These are phyloP conservation scores for Colletotrichum destructivum DNA, from an alignment of 2,329 filamentous ascomycete genomes.

Conservation along the genomic window DNA sequence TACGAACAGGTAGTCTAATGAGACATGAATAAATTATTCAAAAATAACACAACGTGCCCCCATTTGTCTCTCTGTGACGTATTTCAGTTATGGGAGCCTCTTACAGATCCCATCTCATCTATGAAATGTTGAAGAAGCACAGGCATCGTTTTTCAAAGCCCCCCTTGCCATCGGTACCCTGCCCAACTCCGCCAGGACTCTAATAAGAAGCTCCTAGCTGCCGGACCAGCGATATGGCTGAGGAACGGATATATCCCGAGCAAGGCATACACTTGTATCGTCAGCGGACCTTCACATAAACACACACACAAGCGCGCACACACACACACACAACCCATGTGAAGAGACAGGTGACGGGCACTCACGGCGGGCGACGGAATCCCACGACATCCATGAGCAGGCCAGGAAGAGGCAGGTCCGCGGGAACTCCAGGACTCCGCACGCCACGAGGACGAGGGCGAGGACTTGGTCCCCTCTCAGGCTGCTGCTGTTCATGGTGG, in stretches of 20 bases:
- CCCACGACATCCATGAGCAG: constrained; percentile 13
- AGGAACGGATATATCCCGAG: constrained; percentile 30
- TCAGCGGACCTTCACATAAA: neutral
- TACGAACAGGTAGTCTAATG: constrained; percentile 35
- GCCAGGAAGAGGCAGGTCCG: constrained; percentile 18
- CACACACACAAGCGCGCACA: too few relatives aligned
- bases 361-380: neutral
- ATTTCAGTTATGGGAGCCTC: too few relatives aligned
- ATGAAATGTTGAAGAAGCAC: too few relatives aligned
- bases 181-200: neutral
- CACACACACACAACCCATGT: too few relatives aligned
- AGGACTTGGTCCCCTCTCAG: constrained; percentile 8
- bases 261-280: constrained; percentile 16
- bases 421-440: constrained; percentile 19
- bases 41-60: too few relatives aligned
- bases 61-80: too few relatives aligned
- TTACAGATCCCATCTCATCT: too few relatives aligned
- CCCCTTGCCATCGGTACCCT: too few relatives aligned
- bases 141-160: neutral
- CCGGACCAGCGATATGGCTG: neutral
- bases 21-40: constrained; percentile 2
- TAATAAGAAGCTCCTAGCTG: neutral
- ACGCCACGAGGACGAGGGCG: neutral
- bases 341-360: neutral
- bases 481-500: neutral